Conservation (phyloP, 257 asterid species). For the Verbena officinalis region DNA sequence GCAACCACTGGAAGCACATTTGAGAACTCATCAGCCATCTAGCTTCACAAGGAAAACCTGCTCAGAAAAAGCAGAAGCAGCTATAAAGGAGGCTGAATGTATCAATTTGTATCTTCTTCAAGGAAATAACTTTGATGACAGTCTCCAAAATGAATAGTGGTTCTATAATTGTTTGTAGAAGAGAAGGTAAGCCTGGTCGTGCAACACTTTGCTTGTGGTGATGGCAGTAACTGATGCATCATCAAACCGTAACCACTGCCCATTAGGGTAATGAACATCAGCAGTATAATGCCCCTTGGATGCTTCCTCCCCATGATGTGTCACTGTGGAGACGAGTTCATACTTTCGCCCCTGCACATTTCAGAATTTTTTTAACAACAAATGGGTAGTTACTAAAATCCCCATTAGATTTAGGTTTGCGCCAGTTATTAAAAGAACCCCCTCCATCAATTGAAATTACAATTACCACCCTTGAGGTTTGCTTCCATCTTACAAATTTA, state of each 20-base stretch:
- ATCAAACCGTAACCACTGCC: conserved; percentile 87
- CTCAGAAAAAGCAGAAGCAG: background rate
- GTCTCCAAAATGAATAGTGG: background rate
- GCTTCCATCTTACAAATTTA: no score
- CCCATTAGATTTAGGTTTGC: no score
- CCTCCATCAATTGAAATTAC: no score
- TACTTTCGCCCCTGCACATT: conserved; percentile 75
- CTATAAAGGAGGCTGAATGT: background rate
- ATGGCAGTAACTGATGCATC: conserved; percentile 70
- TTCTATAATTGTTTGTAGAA: conserved; percentile 71
- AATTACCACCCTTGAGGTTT: no score
- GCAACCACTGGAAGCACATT: background rate
- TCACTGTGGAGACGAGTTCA: conserved; percentile 79
- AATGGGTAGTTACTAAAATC: no score
- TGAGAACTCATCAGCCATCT: background rate
- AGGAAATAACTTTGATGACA: conserved; percentile 1
- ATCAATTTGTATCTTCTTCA: conserved; percentile 13
- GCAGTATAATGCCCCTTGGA: conserved; percentile 95
- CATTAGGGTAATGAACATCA: conserved; percentile 54
- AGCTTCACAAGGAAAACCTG: no score
- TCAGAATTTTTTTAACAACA: background rate
- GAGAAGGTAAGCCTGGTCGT: conserved; percentile 84
- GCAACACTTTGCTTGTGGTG: conserved; percentile 59
- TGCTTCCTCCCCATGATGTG: conserved; percentile 93
- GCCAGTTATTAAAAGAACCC: no score